These are phyloP conservation scores for Boechera stricta DNA, from an alignment of 345 rosid species.

Conservation along the genomic window DNA sequence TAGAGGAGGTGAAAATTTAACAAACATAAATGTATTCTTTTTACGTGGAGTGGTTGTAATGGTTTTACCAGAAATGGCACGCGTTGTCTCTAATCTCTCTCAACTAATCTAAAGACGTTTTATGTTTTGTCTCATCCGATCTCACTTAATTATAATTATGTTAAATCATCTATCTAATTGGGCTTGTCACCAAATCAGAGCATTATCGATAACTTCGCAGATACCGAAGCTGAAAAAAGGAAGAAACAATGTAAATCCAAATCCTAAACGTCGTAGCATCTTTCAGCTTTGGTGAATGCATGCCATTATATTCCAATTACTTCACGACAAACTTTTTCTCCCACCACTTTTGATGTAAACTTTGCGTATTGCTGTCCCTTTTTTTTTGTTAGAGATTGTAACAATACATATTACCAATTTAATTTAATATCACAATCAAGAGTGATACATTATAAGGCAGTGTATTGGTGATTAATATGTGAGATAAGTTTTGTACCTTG, in stretches of 20 bases:
- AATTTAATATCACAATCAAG: not conserved
- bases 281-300: conserved; percentile 71
- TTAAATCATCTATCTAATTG: conserved; percentile 31
- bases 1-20: conserved; percentile 4
- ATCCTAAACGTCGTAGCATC: conserved; percentile 52
- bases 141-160: conserved; percentile 32
- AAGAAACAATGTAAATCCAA: conserved; percentile 42
- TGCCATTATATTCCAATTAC: conserved; percentile 73
- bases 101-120: conserved; percentile 45
- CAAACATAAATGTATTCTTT: conserved; percentile 16
- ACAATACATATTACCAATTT: not conserved
- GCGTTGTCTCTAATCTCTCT: conserved; percentile 44
- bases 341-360: conserved; percentile 47
- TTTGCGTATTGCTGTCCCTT: no score
- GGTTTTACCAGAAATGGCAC: conserved; percentile 41
- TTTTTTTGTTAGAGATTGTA: conserved; percentile 7
- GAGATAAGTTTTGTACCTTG: not conserved
- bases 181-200: conserved; percentile 35
- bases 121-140: conserved; percentile 46
- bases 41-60: conserved; percentile 49
- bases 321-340: conserved; percentile 57
- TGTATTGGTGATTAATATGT: not conserved
- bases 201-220: conserved; percentile 39
- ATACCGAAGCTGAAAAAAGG: conserved; percentile 37
- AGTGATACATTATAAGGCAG: not conserved